phyloP scores from a whole-genome alignment of 331 rosid species.

The Pyrus hybrid region DNA sequence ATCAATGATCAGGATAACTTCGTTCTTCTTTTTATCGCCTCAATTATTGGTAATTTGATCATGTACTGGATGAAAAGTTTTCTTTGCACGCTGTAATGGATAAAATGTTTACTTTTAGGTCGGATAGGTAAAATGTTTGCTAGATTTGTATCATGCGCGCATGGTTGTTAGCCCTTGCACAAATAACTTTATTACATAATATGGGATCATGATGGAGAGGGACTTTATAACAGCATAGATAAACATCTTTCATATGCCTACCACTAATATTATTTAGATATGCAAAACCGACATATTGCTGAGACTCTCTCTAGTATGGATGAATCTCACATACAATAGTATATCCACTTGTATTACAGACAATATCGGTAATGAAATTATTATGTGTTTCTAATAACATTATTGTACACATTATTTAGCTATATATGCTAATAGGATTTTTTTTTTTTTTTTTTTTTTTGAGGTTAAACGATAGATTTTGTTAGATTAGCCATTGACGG shows the following conservation, averaged over 20 bases:
- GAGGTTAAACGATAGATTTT: too few relatives aligned
- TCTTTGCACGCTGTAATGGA: neutral
- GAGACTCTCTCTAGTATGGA: neutral
- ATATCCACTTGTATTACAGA: neutral
- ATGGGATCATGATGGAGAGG: neutral
- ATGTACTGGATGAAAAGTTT: neutral
- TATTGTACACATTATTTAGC: too few relatives aligned
- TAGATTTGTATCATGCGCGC: neutral
- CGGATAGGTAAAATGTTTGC: neutral
- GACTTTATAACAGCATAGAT: neutral
- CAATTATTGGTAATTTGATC: neutral
- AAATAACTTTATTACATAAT: neutral
- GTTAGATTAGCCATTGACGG: too few relatives aligned
- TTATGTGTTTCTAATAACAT: neutral
- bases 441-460: too few relatives aligned
- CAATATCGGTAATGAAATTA: too few relatives aligned
- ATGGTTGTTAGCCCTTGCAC: neutral
- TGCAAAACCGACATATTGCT: neutral
- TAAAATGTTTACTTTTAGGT: neutral
- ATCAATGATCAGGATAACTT: neutral
- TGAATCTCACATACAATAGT: neutral
- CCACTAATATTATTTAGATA: too few relatives aligned
- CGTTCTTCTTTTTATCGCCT: neutral
- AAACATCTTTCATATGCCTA: too few relatives aligned
- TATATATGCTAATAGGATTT: too few relatives aligned